phyloP scores from a whole-genome alignment of 106 monocot genomes.

The Phalaenopsis aphrodite region DNA sequence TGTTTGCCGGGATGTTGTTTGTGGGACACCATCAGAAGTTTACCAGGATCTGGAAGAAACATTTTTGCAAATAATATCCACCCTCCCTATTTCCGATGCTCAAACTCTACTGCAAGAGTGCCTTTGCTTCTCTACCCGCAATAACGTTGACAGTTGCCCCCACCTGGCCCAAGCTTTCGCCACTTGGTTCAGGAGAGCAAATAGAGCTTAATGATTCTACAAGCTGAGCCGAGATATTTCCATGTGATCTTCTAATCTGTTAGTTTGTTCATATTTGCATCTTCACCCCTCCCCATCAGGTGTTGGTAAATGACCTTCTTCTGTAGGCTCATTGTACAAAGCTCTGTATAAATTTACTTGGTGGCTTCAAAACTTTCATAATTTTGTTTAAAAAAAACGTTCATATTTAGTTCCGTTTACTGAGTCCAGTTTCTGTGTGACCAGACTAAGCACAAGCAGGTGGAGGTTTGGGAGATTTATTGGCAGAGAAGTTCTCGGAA shows the following conservation, averaged over 20 bases:
- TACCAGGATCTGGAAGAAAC: conserved; percentile 81
- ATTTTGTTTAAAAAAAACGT: no score
- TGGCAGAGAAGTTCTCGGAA: no score
- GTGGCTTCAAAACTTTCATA: background rate
- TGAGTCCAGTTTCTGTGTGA: no score
- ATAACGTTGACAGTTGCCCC: conserved; percentile 56
- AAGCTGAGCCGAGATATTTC: background rate
- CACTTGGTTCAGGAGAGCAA: conserved; percentile 84
- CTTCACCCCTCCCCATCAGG: background rate
- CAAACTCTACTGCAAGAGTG: conserved; percentile 71
- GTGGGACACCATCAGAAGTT: conserved; percentile 30
- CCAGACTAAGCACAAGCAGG: no score
- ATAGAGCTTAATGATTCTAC: conserved; percentile 26
- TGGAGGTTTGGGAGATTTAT: no score
- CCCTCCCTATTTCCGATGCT: conserved; percentile 66
- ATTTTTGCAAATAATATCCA: conserved; percentile 87
- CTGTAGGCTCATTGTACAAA: background rate
- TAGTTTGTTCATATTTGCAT: background rate
- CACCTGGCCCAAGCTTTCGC: conserved; percentile 73
- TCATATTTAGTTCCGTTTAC: no score
- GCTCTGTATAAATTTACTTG: background rate
- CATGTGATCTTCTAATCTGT: background rate
- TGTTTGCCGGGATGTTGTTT: conserved; percentile 63
- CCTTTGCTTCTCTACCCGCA: conserved; percentile 81
- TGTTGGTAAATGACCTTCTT: background rate